These are phyloP conservation scores for Phytopythium montanum DNA, from an alignment of 352 stramenopile species.

Conservation along the genomic window DNA sequence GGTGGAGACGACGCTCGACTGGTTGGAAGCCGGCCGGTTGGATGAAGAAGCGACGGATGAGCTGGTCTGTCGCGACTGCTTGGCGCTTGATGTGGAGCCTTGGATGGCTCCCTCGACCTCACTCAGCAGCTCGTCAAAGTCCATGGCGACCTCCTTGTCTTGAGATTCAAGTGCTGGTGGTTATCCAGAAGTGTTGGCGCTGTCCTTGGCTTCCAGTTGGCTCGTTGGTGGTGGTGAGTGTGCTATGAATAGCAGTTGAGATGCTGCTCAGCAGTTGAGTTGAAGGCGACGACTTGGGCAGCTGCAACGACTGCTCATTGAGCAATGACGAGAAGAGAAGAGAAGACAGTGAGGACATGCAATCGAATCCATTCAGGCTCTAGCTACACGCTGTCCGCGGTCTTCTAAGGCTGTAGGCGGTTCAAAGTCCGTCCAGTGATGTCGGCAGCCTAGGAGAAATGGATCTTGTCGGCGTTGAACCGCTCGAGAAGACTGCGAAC, in stretches of 20 bases:
- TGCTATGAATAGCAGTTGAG: not conserved
- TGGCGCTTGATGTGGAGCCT: conserved; percentile 16
- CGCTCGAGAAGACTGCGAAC: conserved; percentile 84
- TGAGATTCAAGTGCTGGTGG: not conserved
- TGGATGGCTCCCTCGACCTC: conserved; percentile 70
- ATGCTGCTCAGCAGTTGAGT: not conserved
- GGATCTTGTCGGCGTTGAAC: conserved; percentile 96
- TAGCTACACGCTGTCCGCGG: not conserved
- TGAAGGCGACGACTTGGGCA: not conserved
- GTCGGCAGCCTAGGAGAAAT: conserved; percentile 86
- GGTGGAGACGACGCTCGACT: not conserved
- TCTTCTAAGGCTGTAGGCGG: not conserved
- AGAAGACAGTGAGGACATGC: not conserved
- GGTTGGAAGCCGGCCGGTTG: conserved; percentile 13
- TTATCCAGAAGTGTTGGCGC: not conserved
- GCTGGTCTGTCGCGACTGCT: conserved; percentile 8
- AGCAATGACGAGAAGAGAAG: rapidly evolving
- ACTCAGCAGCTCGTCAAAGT: conserved; percentile 68
- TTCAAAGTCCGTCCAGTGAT: not conserved
- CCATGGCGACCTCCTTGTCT: conserved; percentile 28
- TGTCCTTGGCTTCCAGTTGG: not conserved
- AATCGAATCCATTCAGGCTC: conserved; percentile 1
- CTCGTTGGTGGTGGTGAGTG: not conserved
- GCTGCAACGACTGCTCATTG: not conserved
- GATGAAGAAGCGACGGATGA: not conserved